phyloP scores from a whole-genome alignment of 2,329 filamentous ascomycete genomes.

The Fusarium mangiferae region DNA sequence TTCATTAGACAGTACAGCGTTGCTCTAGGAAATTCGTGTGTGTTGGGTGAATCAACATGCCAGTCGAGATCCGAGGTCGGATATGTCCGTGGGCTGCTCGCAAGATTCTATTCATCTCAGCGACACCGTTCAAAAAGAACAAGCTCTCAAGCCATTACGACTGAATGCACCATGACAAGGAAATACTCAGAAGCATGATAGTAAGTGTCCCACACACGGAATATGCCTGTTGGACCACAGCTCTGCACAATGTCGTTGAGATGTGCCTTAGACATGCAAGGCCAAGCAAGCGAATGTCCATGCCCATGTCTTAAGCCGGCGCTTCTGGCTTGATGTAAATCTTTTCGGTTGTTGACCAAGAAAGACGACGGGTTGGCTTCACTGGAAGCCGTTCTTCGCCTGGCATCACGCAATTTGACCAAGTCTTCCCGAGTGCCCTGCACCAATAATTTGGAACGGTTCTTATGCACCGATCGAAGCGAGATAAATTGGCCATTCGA shows the following conservation, averaged over 20 bases:
- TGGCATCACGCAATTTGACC: conserved; percentile 2
- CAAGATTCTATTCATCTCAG: background rate
- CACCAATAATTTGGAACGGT: conserved; percentile 11
- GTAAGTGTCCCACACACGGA: background rate
- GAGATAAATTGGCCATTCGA: background rate
- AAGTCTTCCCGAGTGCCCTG: conserved; percentile 13
- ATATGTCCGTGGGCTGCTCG: background rate
- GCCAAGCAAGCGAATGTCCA: background rate
- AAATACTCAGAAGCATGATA: background rate
- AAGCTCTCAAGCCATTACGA: background rate
- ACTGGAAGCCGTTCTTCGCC: conserved; percentile 6
- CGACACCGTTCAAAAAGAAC: background rate
- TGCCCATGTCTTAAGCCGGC: background rate
- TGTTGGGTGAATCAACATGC: background rate
- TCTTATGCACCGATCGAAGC: background rate
- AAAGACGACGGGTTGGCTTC: background rate
- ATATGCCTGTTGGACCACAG: conserved; percentile 19
- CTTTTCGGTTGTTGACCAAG: background rate
- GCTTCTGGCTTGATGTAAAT: background rate
- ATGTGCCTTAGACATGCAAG: conserved; percentile 10
- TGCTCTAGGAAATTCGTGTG: background rate
- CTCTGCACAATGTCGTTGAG: background rate
- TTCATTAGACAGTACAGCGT: background rate
- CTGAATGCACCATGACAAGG: background rate
- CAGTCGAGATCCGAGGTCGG: background rate